Percentiles rank a stretch among this genome's conserved stretches.
Evolutionary conservation across 495 filamentous ascomycete genomes (phyloP).

Genomic region (Cenococcum geophilum): DNA sequence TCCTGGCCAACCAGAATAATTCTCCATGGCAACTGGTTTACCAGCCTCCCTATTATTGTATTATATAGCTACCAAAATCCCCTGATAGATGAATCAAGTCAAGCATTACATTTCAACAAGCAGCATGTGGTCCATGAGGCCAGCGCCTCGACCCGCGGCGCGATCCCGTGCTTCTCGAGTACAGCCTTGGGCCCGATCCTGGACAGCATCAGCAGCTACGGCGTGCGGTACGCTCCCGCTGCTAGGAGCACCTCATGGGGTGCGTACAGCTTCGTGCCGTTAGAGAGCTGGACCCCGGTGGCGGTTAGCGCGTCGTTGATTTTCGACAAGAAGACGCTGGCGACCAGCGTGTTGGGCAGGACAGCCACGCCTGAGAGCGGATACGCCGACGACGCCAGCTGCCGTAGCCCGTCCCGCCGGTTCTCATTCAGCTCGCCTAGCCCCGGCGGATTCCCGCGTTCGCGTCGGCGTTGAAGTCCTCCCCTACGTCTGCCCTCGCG

Average conservation of each 20-base stretch:
- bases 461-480: background rate
- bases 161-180: slow-evolving; percentile 4
- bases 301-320: background rate
- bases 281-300: slow-evolving; percentile 5
- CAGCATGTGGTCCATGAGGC: too few relatives aligned
- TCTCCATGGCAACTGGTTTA: too few relatives aligned
- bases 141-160: too few relatives aligned
- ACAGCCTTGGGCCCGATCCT: slow-evolving; percentile 10
- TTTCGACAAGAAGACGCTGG: slow-evolving; percentile 5
- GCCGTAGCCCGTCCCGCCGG: slow-evolving; percentile 7
- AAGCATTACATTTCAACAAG: too few relatives aligned
- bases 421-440: slow-evolving; percentile 5
- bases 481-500: slow-evolving; percentile 6
- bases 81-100: too few relatives aligned
- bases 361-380: slow-evolving; percentile 4
- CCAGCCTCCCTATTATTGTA: too few relatives aligned
- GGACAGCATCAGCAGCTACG: slow-evolving; percentile 21
- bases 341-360: slow-evolving; percentile 6
- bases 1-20: too few relatives aligned
- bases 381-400: slow-evolving; percentile 9
- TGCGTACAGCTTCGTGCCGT: slow-evolving; percentile 9
- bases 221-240: slow-evolving; percentile 13
- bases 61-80: too few relatives aligned
- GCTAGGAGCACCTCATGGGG: slow-evolving; percentile 16
- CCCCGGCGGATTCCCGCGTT: slow-evolving; percentile 8